Conservation (phyloP, 2,329 filamentous ascomycete genomes). For the Colletotrichum sp. region DNA sequence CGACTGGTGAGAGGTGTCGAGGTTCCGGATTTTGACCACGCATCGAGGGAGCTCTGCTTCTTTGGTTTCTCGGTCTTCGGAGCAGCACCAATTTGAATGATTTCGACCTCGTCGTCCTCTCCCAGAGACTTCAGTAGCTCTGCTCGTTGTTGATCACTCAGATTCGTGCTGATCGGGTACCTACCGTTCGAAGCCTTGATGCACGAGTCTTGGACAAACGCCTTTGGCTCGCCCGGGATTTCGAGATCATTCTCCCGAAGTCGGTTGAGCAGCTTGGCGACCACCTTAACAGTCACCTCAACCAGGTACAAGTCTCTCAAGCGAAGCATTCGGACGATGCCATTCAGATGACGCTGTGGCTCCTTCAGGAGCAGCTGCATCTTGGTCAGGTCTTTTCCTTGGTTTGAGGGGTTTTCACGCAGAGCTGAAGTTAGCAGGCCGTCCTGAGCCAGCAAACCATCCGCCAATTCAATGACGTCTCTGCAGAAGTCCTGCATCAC, state of each 20-base stretch:
- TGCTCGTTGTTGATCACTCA: constrained; percentile 83
- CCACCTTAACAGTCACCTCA: constrained; percentile 78
- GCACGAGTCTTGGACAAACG: constrained; percentile 71
- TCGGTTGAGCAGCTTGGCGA: constrained; percentile 83
- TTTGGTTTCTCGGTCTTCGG: constrained; percentile 44
- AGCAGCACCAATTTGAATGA: constrained; percentile 45
- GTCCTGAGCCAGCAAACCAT: constrained; percentile 84
- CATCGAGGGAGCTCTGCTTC: constrained; percentile 66
- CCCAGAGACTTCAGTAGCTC: constrained; percentile 73
- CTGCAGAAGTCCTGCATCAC: constrained; percentile 92
- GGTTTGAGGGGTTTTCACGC: constrained; percentile 37
- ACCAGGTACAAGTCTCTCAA: constrained; percentile 88
- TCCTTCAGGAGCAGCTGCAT: constrained; percentile 61
- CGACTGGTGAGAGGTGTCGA: constrained; percentile 30
- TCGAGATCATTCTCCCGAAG: constrained; percentile 80
- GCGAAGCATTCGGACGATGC: constrained; percentile 87
- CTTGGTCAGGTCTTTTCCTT: constrained; percentile 44
- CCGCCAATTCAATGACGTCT: constrained; percentile 93
- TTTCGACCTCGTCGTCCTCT: constrained; percentile 61
- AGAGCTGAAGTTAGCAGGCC: constrained; percentile 80
- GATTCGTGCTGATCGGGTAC: constrained; percentile 74
- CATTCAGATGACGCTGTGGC: constrained; percentile 67
- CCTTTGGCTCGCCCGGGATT: constrained; percentile 64
- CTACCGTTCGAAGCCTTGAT: constrained; percentile 60
- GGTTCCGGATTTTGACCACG: constrained; percentile 61